These are phyloP conservation scores for Diaporthe australafricana DNA, from an alignment of 2,329 filamentous ascomycete genomes.

Conservation along the genomic window DNA sequence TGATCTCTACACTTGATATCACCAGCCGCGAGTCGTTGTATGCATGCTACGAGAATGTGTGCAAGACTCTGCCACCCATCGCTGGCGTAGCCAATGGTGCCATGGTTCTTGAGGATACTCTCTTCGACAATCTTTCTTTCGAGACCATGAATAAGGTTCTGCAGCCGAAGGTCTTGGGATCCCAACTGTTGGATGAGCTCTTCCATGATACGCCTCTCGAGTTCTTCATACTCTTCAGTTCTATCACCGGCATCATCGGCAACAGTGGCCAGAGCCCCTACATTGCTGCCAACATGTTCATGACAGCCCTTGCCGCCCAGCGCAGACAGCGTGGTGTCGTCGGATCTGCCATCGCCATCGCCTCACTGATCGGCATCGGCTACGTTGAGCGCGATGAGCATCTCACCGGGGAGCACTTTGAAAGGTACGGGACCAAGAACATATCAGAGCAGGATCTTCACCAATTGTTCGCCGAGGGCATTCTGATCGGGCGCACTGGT, in stretches of 20 bases:
- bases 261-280: slow-evolving; percentile 55
- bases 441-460: slow-evolving; percentile 53
- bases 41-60: slow-evolving; percentile 39
- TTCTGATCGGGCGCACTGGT: slow-evolving; percentile 40
- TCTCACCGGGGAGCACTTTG: slow-evolving; percentile 25
- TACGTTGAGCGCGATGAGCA: slow-evolving; percentile 46
- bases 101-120: neutral
- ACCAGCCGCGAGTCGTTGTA: slow-evolving; percentile 36
- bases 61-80: slow-evolving; percentile 28
- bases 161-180: neutral
- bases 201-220: slow-evolving; percentile 41
- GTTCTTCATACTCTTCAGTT: slow-evolving; percentile 47
- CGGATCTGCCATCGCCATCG: slow-evolving; percentile 52
- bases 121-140: neutral
- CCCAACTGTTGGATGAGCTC: slow-evolving; percentile 34
- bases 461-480: slow-evolving; percentile 54
- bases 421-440: neutral
- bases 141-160: neutral
- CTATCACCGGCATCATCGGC: slow-evolving; percentile 41
- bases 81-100: neutral
- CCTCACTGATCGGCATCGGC: slow-evolving; percentile 54
- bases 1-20: slow-evolving; percentile 41
- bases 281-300: slow-evolving; percentile 54
- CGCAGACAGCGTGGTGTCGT: slow-evolving; percentile 51
- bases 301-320: slow-evolving; percentile 48